Conservation (phyloP, 345 rosid species). For the Nephelium lappaceum region DNA sequence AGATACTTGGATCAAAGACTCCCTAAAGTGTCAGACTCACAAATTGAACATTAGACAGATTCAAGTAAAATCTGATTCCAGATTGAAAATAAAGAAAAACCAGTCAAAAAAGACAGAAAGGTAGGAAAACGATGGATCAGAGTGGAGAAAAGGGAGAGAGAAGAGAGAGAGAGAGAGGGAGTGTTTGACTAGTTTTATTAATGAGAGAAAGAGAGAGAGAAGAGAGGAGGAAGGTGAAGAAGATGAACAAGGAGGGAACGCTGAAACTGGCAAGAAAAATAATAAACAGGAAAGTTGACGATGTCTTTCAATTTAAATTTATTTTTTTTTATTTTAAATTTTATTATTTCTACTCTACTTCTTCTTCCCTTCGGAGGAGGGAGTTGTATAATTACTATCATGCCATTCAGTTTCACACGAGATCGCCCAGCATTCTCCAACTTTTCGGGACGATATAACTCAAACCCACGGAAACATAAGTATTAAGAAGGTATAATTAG, state of each 20-base stretch:
- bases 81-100: background rate
- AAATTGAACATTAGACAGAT: background rate
- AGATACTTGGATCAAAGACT: background rate
- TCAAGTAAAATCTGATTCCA: background rate
- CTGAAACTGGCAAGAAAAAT: background rate
- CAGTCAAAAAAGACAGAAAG: background rate
- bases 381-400: constrained; percentile 11
- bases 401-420: constrained; percentile 14
- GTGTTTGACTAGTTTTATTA: background rate
- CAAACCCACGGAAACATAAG: too few species aligned
- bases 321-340: too few species aligned
- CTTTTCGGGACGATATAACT: background rate
- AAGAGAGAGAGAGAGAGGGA: background rate
- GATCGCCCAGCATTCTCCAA: background rate
- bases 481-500: too few species aligned
- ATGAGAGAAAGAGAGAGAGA: background rate
- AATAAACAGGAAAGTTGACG: constrained; percentile 35
- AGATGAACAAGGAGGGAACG: background rate
- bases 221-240: background rate
- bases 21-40: background rate
- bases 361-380: background rate
- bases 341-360: too few species aligned
- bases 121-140: constrained; percentile 7
- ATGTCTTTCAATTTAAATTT: background rate
- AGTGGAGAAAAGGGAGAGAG: constrained; percentile 7